Conservation (phyloP, 163 green algal species). For the Scenedesmus sp. region DNA sequence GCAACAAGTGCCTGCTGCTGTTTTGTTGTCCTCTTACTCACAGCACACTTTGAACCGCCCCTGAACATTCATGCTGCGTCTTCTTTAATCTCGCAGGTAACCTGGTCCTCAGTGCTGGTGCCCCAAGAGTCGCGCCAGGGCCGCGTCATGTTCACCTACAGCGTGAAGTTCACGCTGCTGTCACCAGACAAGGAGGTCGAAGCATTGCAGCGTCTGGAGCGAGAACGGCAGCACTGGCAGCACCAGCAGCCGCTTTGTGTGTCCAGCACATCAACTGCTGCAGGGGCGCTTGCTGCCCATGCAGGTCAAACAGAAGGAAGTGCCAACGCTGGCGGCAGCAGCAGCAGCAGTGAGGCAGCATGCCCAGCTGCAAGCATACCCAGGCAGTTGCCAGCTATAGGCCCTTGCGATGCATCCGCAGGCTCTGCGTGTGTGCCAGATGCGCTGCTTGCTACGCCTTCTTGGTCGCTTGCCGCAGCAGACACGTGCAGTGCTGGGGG, state of each 20-base stretch:
- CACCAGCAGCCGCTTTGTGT: constrained; percentile 50
- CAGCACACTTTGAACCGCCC: neutral
- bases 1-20: too few species aligned
- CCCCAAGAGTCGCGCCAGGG: constrained; percentile 16
- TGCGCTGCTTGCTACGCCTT: neutral
- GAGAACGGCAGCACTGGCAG: constrained; percentile 20
- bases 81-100: constrained; percentile 27
- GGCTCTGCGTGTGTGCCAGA: constrained; percentile 10
- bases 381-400: neutral
- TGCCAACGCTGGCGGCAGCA: neutral
- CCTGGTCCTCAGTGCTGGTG: constrained; percentile 47
- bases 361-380: neutral
- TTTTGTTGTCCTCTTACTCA: neutral
- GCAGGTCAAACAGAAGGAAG: neutral
- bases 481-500: neutral
- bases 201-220: neutral
- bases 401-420: constrained; percentile 33
- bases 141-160: constrained; percentile 44
- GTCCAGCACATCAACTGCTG: constrained; percentile 2
- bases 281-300: neutral
- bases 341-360: constrained; percentile 17
- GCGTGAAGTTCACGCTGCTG: constrained; percentile 46
- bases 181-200: constrained; percentile 18
- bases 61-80: neutral
- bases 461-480: neutral